Evolutionary conservation across 1,284 basidiomycete species (phyloP).

Genomic region (Erythrobasidium hasegawianum): DNA sequence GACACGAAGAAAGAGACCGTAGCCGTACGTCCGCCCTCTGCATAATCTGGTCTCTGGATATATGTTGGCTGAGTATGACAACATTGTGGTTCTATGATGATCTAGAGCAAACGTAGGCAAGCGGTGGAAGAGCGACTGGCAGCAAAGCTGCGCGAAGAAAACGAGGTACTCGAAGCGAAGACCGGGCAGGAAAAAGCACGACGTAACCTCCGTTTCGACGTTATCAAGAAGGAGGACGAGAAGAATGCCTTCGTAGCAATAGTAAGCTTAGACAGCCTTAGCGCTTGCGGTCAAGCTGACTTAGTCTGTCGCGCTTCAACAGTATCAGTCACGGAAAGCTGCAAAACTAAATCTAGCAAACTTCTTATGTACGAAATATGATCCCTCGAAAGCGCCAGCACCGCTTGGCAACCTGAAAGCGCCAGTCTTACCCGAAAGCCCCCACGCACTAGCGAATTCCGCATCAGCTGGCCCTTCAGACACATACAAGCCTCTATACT

Average conservation of each 20-base stretch:
- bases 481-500: conserved; percentile 43
- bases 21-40: conserved; percentile 23
- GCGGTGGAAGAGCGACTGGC: conserved; percentile 40
- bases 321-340: conserved; percentile 40
- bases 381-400: conserved; percentile 14
- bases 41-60: too few relatives aligned
- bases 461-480: not conserved
- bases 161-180: conserved; percentile 33
- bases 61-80: too few relatives aligned
- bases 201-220: conserved; percentile 34
- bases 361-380: conserved; percentile 42
- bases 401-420: conserved; percentile 27
- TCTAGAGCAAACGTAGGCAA: conserved; percentile 36
- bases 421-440: conserved; percentile 21
- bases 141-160: conserved; percentile 38
- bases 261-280: not conserved
- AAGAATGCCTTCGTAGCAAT: conserved; percentile 37
- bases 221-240: conserved; percentile 41
- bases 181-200: conserved; percentile 32
- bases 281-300: not conserved
- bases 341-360: conserved; percentile 42
- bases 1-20: conserved; percentile 32
- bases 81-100: not conserved
- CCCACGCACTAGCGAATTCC: conserved; percentile 28
- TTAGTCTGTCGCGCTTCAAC: not conserved